phyloP scores from a whole-genome alignment of 1,284 basidiomycete genomes.

The Trichosporon sp. region DNA sequence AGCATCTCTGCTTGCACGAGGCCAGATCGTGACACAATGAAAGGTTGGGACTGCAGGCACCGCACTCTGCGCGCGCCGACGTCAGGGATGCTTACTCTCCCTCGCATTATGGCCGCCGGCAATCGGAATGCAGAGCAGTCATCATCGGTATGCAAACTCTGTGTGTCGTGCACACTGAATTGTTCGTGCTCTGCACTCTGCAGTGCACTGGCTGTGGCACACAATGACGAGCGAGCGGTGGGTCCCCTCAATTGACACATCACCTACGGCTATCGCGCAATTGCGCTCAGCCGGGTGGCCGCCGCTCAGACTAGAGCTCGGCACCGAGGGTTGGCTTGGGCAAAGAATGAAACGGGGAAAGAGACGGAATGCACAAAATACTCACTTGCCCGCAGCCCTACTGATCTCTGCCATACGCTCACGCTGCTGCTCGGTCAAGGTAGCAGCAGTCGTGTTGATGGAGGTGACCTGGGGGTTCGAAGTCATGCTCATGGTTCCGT shows the following conservation, averaged over 20 bases:
- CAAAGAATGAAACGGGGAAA: background rate
- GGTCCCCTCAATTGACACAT: background rate
- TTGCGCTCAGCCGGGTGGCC: background rate
- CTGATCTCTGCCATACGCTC: slow-evolving; percentile 17
- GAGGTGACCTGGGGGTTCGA: background rate
- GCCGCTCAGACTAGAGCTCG: background rate
- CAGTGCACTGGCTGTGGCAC: background rate
- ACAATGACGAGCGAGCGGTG: background rate
- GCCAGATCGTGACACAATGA: background rate
- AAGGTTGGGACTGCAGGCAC: background rate
- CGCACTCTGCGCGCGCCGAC: background rate
- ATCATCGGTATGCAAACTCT: background rate
- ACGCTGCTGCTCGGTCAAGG: slow-evolving; percentile 6
- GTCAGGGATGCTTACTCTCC: background rate
- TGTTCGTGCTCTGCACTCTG: background rate
- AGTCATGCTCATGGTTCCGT: slow-evolving; percentile 16
- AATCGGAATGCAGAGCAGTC: background rate
- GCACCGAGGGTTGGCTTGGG: background rate
- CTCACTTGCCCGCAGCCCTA: slow-evolving; percentile 15
- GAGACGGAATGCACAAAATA: background rate
- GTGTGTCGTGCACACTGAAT: background rate
- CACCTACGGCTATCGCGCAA: background rate
- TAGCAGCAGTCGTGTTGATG: background rate
- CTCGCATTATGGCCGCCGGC: background rate
- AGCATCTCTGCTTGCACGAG: background rate